Percentiles rank a stretch among this genome's conserved stretches.
Evolutionary conservation across 768 basidiomycete genomes (phyloP).

Genomic region (Termitomyces sp.): DNA sequence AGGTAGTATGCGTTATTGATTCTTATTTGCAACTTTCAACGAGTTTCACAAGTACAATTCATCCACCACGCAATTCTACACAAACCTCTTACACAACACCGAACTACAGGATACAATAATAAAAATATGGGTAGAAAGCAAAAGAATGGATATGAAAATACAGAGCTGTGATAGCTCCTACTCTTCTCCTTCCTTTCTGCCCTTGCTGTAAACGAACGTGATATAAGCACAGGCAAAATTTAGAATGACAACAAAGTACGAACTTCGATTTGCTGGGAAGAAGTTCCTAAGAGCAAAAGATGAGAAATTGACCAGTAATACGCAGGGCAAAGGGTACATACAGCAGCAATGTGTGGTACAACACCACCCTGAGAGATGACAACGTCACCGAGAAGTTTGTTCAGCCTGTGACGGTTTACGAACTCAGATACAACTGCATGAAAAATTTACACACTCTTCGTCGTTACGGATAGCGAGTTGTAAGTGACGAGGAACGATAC

Average conservation of each 20-base stretch:
- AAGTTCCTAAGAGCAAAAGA: constrained; percentile 26
- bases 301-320: not conserved
- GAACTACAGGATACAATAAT: constrained; percentile 15
- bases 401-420: constrained; percentile 40
- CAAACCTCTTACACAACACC: constrained; percentile 7
- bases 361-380: constrained; percentile 96
- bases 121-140: constrained; percentile 13
- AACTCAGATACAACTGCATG: not conserved
- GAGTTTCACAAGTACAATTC: not conserved
- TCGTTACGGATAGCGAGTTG: constrained; percentile 95
- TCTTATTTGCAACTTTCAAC: not conserved
- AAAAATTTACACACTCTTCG: constrained; percentile 56
- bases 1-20: not conserved
- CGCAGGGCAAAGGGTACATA: constrained; percentile 14
- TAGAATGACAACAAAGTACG: not conserved
- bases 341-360: constrained; percentile 67
- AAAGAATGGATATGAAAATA: constrained; percentile 12
- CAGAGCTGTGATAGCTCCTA: constrained; percentile 15
- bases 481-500: constrained; percentile 93
- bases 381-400: constrained; percentile 70
- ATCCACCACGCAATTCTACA: not conserved
- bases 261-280: constrained; percentile 36
- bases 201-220: constrained; percentile 22
- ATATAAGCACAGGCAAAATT: not conserved
- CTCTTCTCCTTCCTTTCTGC: constrained; percentile 36